These are phyloP conservation scores for Margaritispora aquatica DNA, from an alignment of 495 filamentous ascomycete species.

Conservation along the genomic window DNA sequence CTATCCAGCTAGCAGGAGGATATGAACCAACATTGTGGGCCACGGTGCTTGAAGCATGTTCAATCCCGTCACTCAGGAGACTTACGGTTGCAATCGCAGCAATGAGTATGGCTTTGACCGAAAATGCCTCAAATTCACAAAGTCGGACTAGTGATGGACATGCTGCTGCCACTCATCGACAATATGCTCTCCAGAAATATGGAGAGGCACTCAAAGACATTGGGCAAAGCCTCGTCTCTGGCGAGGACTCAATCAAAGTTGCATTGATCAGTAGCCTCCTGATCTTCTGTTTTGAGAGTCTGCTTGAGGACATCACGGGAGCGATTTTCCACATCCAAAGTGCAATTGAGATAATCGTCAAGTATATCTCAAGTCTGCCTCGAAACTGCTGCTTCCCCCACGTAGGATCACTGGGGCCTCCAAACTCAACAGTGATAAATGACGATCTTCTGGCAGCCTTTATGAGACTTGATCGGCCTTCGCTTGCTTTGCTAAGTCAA, in stretches of 20 bases:
- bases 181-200: constrained; percentile 19
- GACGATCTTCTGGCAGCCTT: constrained; percentile 16
- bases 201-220: constrained; percentile 18
- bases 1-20: constrained; percentile 11
- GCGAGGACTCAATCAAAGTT: constrained; percentile 2
- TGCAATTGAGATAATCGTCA: constrained; percentile 14
- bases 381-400: constrained; percentile 2
- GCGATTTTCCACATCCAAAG: constrained; percentile 19
- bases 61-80: constrained; percentile 2
- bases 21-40: constrained; percentile 16
- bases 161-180: not conserved
- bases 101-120: constrained; percentile 9
- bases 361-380: constrained; percentile 11
- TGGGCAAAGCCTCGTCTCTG: not conserved
- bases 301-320: constrained; percentile 9
- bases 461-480: constrained; percentile 15
- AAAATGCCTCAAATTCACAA: not conserved
- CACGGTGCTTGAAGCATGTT: constrained; percentile 11
- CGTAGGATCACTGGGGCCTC: not conserved
- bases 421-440: not conserved
- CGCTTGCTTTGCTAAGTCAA: not conserved
- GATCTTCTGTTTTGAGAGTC: constrained; percentile 18
- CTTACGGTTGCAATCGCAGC: constrained; percentile 13
- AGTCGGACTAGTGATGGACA: not conserved
- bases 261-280: constrained; percentile 18